Evolutionary conservation across 495 filamentous ascomycete genomes (phyloP), one percentile per base, ranked within the genome.

Genomic region (Durotheca rogersii): DNA sequence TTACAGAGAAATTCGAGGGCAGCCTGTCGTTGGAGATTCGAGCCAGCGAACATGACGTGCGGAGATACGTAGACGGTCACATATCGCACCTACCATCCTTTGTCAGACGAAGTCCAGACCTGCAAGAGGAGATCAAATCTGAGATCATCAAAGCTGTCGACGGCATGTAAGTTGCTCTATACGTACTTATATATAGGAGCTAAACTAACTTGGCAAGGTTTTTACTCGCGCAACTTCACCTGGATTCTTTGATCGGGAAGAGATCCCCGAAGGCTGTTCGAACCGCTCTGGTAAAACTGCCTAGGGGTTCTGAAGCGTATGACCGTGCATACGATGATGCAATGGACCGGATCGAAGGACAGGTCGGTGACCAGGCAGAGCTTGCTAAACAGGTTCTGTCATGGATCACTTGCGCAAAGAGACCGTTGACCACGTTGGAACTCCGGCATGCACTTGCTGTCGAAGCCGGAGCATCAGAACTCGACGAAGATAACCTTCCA

Each of bases 391-490:
- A 60, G 16, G 64, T 71, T 7, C 45, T 82, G 0, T 58, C 52
- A 2, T 82, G 79, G 78, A 67, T 83, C n/a, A 59, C 58, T 0
- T 72, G 51, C 50, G 65, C 76, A 0, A 53, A 45, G 18, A 56
- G 73, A 44, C 67, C 65, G 3, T 53, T 85, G 1, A 68, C 61
- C 6, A 57, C 55, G 1, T 1, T 37, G 7, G 77, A 84, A 48
- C 59, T 85, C 4, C 67, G 67, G 17, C 66, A 79, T 62, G 79
- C 77, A 0, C 58, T 81, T 19, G 72, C 71, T 3, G 63, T 79
- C 0, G 58, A 73, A 31, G 2, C 29, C 0, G 64, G 47, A 5
- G 41, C 59, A 0, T 0, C 33, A 0, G 49, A 65, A 0, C 53
- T 83, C 4, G 69, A 80, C 27, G 12, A 56, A 12, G 68, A 73